phyloP scores from a whole-genome alignment of 2,329 filamentous ascomycete species.

The Saccharata proteae region DNA sequence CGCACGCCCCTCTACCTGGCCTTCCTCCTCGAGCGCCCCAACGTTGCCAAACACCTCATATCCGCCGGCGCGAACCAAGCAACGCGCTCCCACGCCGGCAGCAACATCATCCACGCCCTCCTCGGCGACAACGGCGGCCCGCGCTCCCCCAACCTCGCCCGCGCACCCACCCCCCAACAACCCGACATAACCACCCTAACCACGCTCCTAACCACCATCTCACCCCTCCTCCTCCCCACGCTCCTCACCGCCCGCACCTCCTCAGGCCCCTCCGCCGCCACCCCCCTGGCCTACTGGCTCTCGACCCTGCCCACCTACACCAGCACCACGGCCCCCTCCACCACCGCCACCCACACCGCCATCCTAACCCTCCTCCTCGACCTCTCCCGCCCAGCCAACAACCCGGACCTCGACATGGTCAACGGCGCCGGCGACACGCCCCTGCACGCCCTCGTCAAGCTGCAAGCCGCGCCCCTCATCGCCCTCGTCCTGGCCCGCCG shows the following conservation, averaged over 20 bases:
- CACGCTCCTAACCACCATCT: no score
- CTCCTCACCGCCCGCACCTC: slow-evolving; percentile 47
- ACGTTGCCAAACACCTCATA: slow-evolving; percentile 50
- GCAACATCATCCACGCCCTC: slow-evolving; percentile 58
- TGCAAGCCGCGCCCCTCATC: slow-evolving; percentile 25
- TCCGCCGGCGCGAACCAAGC: slow-evolving; percentile 58
- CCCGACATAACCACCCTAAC: no score
- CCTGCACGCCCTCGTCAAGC: slow-evolving; percentile 44
- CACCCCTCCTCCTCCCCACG: slow-evolving; percentile 42
- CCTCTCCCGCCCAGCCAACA: slow-evolving; percentile 24
- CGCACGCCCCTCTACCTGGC: slow-evolving; percentile 60
- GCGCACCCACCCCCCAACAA: no score
- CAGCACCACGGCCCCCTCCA: slow-evolving; percentile 36
- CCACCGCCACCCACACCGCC: slow-evolving; percentile 52
- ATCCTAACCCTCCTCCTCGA: slow-evolving; percentile 19
- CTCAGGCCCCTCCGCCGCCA: slow-evolving; percentile 42
- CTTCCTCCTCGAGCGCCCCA: slow-evolving; percentile 41
- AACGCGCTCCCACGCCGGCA: slow-evolving; percentile 44
- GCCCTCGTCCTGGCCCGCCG: slow-evolving; percentile 41
- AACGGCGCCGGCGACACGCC: slow-evolving; percentile 55
- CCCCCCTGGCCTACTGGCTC: slow-evolving; percentile 46
- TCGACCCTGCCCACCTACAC: slow-evolving; percentile 48
- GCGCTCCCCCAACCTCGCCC: no score
- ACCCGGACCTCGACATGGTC: slow-evolving; percentile 43
- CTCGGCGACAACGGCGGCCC: slow-evolving; percentile 14